phyloP scores from a whole-genome alignment of 192 early-diverging fungal genomes.

The Umbelopsis sp. region DNA sequence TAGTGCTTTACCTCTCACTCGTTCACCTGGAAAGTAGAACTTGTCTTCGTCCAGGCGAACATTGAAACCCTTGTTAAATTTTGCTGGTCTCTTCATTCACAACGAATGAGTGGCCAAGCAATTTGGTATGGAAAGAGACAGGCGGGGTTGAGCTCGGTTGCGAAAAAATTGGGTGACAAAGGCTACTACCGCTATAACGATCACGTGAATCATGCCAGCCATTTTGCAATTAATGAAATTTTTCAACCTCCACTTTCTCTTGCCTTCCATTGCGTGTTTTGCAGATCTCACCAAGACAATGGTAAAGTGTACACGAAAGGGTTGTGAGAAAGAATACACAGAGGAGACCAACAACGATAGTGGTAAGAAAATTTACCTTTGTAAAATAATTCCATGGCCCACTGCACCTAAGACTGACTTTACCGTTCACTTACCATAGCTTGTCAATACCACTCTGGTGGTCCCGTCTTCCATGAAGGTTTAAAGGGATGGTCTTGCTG shows the following conservation, averaged over 20 bases:
- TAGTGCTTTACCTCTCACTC: conserved; percentile 33
- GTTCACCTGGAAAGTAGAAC: conserved; percentile 45
- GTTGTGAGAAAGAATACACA: conserved; percentile 86
- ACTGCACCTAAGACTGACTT: neutral
- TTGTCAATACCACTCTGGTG: conserved; percentile 87
- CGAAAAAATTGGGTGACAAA: neutral
- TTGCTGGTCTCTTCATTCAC: conserved; percentile 16
- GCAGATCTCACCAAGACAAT: conserved; percentile 33
- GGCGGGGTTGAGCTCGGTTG: neutral
- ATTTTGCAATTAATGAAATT: no score
- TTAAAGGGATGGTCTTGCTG: conserved; percentile 96
- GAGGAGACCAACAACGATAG: conserved; percentile 73
- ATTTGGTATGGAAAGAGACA: neutral
- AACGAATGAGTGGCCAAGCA: conserved; percentile 17
- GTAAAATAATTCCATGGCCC: neutral
- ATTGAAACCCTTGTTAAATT: conserved; percentile 29
- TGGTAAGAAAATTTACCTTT: conserved; percentile 11
- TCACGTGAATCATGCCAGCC: no score
- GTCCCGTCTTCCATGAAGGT: conserved; percentile 96
- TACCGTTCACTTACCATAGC: conserved; percentile 32
- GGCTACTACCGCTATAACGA: no score
- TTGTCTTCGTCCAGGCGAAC: conserved; percentile 40
- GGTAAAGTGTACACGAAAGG: conserved; percentile 73
- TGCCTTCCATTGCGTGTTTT: conserved; percentile 15
- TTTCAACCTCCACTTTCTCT: conserved; percentile 4